phyloP scores from a whole-genome alignment of 352 stramenopile species.

The Phytophthora ohioensis region DNA sequence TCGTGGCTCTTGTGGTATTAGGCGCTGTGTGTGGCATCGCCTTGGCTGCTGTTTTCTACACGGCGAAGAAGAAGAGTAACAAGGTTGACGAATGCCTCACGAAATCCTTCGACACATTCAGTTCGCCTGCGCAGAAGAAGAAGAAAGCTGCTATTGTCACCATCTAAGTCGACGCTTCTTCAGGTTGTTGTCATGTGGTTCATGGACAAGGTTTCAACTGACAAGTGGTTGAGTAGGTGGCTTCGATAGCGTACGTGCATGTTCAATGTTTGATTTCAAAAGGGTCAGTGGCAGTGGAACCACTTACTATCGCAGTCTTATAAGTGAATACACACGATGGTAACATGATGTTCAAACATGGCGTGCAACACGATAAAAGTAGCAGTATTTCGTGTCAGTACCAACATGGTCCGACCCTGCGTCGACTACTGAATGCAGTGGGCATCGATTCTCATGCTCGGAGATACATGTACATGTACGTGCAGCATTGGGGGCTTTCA shows the following conservation, averaged over 20 bases:
- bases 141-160: conserved; percentile 43
- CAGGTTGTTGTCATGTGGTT: conserved; percentile 9
- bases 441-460: too few relatives aligned
- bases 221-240: conserved; percentile 4
- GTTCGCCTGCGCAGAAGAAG: conserved; percentile 39
- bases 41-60: conserved; percentile 31
- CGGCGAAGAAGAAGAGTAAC: conserved; percentile 31
- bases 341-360: conserved; percentile 24
- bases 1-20: conserved; percentile 32
- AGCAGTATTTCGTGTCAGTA: not conserved
- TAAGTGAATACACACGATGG: conserved; percentile 38
- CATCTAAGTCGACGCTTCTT: conserved; percentile 32
- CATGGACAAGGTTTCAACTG: conserved; percentile 5
- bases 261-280: conserved; percentile 39
- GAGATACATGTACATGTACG: too few relatives aligned
- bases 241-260: conserved; percentile 31
- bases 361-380: not conserved
- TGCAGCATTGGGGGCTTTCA: too few relatives aligned
- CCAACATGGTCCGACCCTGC: too few relatives aligned
- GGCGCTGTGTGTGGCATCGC: conserved; percentile 25
- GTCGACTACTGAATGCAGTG: too few relatives aligned
- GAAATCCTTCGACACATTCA: conserved; percentile 40
- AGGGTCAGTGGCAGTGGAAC: conserved; percentile 42
- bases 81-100: conserved; percentile 21
- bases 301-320: conserved; percentile 33